Base-by-base conservation (phyloP, 208 protist species). In the Acanthamoeba royreba region DNA sequence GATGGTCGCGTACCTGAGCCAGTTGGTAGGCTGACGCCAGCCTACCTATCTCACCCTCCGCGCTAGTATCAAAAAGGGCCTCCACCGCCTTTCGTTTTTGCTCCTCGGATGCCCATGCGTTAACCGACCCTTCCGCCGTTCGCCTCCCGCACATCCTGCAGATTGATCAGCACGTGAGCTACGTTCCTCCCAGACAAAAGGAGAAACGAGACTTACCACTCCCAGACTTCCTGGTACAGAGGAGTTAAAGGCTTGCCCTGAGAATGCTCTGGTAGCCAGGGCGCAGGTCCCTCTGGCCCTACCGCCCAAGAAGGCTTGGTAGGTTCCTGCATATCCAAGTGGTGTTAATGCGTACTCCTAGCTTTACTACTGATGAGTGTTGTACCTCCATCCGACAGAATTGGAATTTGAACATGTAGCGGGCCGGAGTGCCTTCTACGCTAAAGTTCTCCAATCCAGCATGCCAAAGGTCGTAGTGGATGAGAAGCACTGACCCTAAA, bases 401-500 rank as follows among this genome's bases (percentile, higher is more conserved):
- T 33, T 92, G 87, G 33, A 92, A 92, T 33, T 92, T 92, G 66
- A 92, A 92, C 87, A 92, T 92, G 63, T 38, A 92, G 8, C 87
- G 58, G 4, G 47, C 43, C 19, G 22, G 40, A 42, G 9, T 31
- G 17, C 45, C 22, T n/a, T 92, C 87, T 4, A 28, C 47, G 58
- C 69, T 74, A 46, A 43, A 42, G 47, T 92, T 92, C 28, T 31
- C 87, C 43, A 47, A 22, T 9, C 81, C 81, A 8, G 47, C 49
- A 38, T 92, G 87, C 87, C 87, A 92, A 11, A 92, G 22, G 55
- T 92, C 87, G 35, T 92, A 92, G 38, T 92, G 87, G 58, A 92
- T 92, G 1, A 92, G 22, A 19, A 92, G 31, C 46, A 92, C 87
- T 0, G 87, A 77, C 17, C 86, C 86, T 53, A n/a, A n/a, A n/a